Evolutionary conservation across 2,329 filamentous ascomycete genomes (phyloP).

Genomic region (Parafenestella ontariensis): DNA sequence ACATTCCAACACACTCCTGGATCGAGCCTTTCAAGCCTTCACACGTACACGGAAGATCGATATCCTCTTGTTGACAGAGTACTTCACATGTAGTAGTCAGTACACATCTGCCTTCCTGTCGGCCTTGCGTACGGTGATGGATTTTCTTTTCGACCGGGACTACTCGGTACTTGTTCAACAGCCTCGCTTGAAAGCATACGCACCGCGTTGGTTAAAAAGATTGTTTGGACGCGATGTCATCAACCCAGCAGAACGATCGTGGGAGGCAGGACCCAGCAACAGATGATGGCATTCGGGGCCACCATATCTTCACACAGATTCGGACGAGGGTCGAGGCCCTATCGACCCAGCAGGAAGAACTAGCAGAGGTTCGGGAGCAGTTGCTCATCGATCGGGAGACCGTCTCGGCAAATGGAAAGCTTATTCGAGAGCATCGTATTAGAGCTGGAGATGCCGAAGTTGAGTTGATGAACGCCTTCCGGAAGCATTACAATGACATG

Average conservation of each 20-base stretch:
- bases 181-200: not conserved
- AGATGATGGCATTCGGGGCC: not conserved
- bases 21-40: not conserved
- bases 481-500: constrained; percentile 11
- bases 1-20: not conserved
- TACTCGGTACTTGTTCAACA: not conserved
- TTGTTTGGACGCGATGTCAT: not conserved
- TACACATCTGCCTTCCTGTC: not conserved
- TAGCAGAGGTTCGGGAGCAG: constrained; percentile 5
- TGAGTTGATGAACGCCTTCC: constrained; percentile 16
- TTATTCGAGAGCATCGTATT: constrained; percentile 11
- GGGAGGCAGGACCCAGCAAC: not conserved
- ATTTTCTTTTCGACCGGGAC: not conserved
- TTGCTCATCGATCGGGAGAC: constrained; percentile 1
- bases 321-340: constrained; percentile 1
- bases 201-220: not conserved
- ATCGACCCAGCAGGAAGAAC: constrained; percentile 7
- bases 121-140: not conserved
- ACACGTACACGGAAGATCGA: not conserved
- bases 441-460: constrained; percentile 17
- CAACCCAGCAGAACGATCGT: not conserved
- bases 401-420: not conserved
- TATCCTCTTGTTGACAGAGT: not conserved
- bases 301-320: not conserved
- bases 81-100: not conserved